A percentile compares a stretch with the other conserved stretches of the same genome.
Conservation (phyloP, 23 red algal genomes). For the Cyanidiococcus yangmingshanensis region DNA sequence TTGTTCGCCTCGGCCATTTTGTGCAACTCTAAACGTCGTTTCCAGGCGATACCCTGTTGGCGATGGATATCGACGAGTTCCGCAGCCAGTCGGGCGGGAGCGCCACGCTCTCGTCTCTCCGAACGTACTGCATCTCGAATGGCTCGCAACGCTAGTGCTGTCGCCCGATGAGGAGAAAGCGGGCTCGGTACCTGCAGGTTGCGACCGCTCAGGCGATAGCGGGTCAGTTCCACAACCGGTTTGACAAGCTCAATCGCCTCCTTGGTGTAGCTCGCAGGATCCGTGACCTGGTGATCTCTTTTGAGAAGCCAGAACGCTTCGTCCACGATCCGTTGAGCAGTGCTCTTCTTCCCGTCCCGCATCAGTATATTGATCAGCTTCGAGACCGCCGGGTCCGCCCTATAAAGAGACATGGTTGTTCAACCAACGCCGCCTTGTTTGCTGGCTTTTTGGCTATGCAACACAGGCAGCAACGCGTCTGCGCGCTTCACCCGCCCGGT, state of each 20-base stretch:
- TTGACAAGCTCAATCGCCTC: slow-evolving; percentile 43
- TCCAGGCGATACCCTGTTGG: slow-evolving; percentile 33
- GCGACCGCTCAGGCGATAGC: slow-evolving; percentile 35
- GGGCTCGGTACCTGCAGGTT: slow-evolving; percentile 49
- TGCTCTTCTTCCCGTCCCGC: slow-evolving; percentile 59
- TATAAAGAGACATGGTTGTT: slow-evolving; percentile 48
- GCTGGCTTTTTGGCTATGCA: too few species aligned
- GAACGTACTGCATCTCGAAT: slow-evolving; percentile 33
- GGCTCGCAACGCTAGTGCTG: slow-evolving; percentile 48
- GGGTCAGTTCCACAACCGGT: slow-evolving; percentile 46
- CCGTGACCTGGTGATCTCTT: slow-evolving; percentile 19
- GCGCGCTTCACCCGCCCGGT: too few species aligned
- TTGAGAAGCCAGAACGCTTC: slow-evolving; percentile 39
- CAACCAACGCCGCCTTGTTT: too few species aligned
- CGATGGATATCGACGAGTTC: slow-evolving; percentile 53
- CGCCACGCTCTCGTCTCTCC: slow-evolving; percentile 47
- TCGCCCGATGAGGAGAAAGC: slow-evolving; percentile 34
- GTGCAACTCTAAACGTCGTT: slow-evolving; percentile 56
- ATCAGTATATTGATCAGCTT: slow-evolving; percentile 51
- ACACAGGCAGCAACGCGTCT: too few species aligned
- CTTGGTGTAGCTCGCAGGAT: slow-evolving; percentile 30
- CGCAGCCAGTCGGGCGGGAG: slow-evolving; percentile 41
- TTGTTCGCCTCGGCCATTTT: slow-evolving; percentile 66
- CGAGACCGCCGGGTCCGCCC: slow-evolving; percentile 29
- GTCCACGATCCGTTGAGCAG: slow-evolving; percentile 42